Evolutionary conservation across 2,329 filamentous ascomycete species (phyloP), one percentile per base, ranked within the genome.

Genomic region (Bipolaris sorokiniana): DNA sequence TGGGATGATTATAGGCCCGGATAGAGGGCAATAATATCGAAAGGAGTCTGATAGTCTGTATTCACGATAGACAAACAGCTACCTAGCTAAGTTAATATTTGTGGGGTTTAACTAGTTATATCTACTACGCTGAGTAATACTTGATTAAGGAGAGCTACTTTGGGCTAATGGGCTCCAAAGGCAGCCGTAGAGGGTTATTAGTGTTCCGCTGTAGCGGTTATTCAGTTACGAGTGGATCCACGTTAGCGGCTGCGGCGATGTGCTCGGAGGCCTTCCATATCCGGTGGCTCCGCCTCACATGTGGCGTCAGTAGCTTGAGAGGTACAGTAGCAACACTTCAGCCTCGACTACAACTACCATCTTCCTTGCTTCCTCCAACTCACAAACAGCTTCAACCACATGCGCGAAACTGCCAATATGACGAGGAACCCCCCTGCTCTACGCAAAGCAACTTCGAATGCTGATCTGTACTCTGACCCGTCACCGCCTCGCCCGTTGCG

Each of bases 401-500:
- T 9, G 20, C 33, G 7, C 20, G 13, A 52, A 46, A 16, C 31
- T 44, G 13, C 33, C 16, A 68, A 38, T 34, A 77, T 77, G 75
- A 77, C 75, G 9, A 75, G 68, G 58, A 77, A 76, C 34, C 67
- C 71, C 22, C 74, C 74, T n/a, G 55, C 59, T 15, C 70, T 77
- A 31, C 72, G 74, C 54, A 76, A 76, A 51, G 66, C 70, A 6
- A 67, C 70, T 10, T 76, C 74, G 7, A 75, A 68, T 37, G 73
- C 73, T 48, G 73, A 76, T 61, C 73, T 74, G 34, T 76, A 75
- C 62, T 67, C 72, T 13, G 72, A 75, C 47, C 72, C 74, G 20
- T 69, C 72, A 34, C 72, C 70, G 51, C 58, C 62, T 11, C 66
- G 61, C 26, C 67, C 68, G 28, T 66, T 69, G 33, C 69, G 68